Base-by-base conservation (phyloP, 176 grass and related monocot species). In the Chrysopogon serrulatus region DNA sequence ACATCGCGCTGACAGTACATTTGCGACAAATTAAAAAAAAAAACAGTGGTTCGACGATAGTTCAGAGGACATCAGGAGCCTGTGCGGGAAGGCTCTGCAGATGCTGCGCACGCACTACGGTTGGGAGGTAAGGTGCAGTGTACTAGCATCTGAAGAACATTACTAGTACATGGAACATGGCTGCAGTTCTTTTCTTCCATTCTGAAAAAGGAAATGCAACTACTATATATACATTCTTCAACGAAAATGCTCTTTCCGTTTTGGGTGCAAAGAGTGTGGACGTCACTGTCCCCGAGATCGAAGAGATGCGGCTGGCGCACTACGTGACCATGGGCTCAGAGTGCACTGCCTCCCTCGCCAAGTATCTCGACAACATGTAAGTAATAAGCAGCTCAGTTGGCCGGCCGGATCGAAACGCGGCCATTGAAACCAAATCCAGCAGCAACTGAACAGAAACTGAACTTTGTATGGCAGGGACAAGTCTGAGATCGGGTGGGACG, bases 301-400 rank as follows among this genome's bases (percentile, higher is more conserved):
- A 95, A 41, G 96, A 95, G 87, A 98, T 95, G 96, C 84, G 91
- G 1, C 84, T 98, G 28, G 96, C 93, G 80, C 91, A 98, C 71
- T 98, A 98, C 78, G 80, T 94, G 21, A 95, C 93, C 39, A 98
- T 98, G 77, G 93, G 91, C 19, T 89, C 93, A 3, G 96, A 98
- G 87, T 95, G 91, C 89, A 85, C 91, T 5, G 85, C 96, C 5
- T 98, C 96, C 42, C 77, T 98, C 12, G 82, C 90, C 24, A 88
- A 79, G 11, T 88, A 95, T 68, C 82, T 98, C 49, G 42, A 85
- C 19, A 88, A 82, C 74, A 51, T 88, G 92, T 98, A 87, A 63
- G 60, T 27, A 53, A n/a, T n/a, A n/a, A 48, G 45, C 15, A 63
- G 4, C 24, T 27, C 59, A 5, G 26, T 15, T 61, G 23, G 21